A percentile compares a stretch with the other conserved stretches of the same genome.
phyloP scores from a whole-genome alignment of 2,329 filamentous ascomycete species.

The Paecilomyces sp. region DNA sequence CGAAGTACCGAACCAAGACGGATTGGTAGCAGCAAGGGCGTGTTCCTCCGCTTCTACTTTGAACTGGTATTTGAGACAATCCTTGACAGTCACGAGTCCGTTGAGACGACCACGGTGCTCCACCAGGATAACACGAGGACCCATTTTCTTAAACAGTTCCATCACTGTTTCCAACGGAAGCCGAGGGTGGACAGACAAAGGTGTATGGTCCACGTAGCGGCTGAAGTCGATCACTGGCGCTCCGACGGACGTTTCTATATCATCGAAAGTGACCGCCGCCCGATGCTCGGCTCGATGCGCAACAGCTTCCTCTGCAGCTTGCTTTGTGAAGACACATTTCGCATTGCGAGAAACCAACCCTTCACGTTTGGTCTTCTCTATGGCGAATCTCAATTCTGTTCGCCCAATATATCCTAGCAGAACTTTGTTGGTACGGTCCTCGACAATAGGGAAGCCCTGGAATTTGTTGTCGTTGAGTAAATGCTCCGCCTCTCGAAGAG shows the following conservation, averaged over 20 bases:
- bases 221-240: slow-evolving; percentile 67
- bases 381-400: slow-evolving; percentile 84
- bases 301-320: slow-evolving; percentile 36
- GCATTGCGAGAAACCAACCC: slow-evolving; percentile 59
- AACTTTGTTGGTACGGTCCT: slow-evolving; percentile 61
- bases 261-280: slow-evolving; percentile 53
- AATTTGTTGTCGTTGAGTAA: slow-evolving; percentile 72
- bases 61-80: slow-evolving; percentile 96
- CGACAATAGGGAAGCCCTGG: slow-evolving; percentile 88
- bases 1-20: slow-evolving; percentile 11
- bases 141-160: slow-evolving; percentile 98
- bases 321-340: slow-evolving; percentile 63
- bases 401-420: slow-evolving; percentile 88
- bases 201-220: slow-evolving; percentile 81
- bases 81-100: slow-evolving; percentile 90
- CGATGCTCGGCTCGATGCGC: slow-evolving; percentile 20
- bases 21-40: slow-evolving; percentile 27
- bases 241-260: slow-evolving; percentile 48
- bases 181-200: slow-evolving; percentile 82
- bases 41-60: slow-evolving; percentile 84
- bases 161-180: slow-evolving; percentile 93
- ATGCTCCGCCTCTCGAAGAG: slow-evolving; percentile 67
- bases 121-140: slow-evolving; percentile 83
- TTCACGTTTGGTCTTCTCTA: slow-evolving; percentile 69
- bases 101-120: slow-evolving; percentile 79